Conservation (phyloP, 768 basidiomycete genomes). For the Symmetrospora coprosmae region DNA sequence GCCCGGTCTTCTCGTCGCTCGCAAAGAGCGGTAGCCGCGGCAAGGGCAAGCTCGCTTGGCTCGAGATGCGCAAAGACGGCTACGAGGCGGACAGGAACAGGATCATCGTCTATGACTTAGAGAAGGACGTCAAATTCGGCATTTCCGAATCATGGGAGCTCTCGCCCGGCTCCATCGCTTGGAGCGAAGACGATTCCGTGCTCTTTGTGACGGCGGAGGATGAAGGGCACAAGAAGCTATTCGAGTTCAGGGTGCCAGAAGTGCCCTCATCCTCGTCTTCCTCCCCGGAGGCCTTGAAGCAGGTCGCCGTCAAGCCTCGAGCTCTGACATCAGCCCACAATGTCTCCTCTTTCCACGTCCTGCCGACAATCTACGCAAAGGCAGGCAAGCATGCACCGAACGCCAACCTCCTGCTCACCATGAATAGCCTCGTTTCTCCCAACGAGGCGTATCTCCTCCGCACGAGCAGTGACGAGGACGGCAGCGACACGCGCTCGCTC, state of each 20-base stretch:
- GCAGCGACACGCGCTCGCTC: conserved; percentile 44
- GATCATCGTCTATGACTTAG: conserved; percentile 63
- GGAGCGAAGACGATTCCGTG: conserved; percentile 21
- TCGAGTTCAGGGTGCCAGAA: conserved; percentile 44
- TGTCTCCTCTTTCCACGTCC: conserved; percentile 47
- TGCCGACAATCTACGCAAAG: conserved; percentile 40
- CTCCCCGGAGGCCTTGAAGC: conserved; percentile 1
- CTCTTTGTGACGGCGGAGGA: conserved; percentile 61
- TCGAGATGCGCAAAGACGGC: conserved; percentile 72
- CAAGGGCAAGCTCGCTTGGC: conserved; percentile 49
- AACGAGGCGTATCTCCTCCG: conserved; percentile 56
- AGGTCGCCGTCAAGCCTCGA: conserved; percentile 40
- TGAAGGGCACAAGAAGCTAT: conserved; percentile 60
- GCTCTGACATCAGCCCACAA: conserved; percentile 49
- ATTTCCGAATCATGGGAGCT: conserved; percentile 76
- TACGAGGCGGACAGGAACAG: conserved; percentile 63
- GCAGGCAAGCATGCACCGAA: conserved; percentile 23
- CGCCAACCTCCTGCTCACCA: conserved; percentile 55
- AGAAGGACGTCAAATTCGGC: conserved; percentile 52
- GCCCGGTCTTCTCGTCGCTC: conserved; percentile 53
- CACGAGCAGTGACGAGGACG: no score
- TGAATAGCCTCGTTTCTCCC: conserved; percentile 60
- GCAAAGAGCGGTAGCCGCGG: conserved; percentile 45
- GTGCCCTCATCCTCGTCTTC: conserved; percentile 8
- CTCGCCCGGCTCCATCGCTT: conserved; percentile 38